Evolutionary conservation across 2,329 filamentous ascomycete genomes (phyloP), one percentile per base, ranked within the genome.

Genomic region (Apiospora arundinis): DNA sequence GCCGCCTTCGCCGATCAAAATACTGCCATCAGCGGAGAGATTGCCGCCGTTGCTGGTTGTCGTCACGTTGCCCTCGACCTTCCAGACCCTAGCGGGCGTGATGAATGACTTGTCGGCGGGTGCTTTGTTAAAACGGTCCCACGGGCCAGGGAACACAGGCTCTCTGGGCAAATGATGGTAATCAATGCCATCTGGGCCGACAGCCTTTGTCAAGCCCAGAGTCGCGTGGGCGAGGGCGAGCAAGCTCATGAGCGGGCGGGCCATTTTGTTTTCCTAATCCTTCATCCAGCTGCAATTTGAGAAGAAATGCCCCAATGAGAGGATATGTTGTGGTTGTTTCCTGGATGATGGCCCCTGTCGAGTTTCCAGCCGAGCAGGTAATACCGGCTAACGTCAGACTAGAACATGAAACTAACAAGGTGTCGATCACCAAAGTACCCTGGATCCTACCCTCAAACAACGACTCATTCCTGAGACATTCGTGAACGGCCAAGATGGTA

Each of bases 81-180:
- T 75, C 71, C 78, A 82, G 42, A 83, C 77, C 32, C 77, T 75
- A 16, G 74, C 72, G 1, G 83, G 81, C 23, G 74, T 72, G 60
- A 83, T 82, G 67, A 78, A 74, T 4, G 78, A 76, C 73, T 83
- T 81, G 70, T 81, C 77, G 42, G 73, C 71, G 11, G 82, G 80
- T 2, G 82, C 81, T 56, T 79, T 78, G 67, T 83, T 82, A 68
- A 81, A 81, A 12, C 72, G 70, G 49, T 83, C 81, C 83, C 82
- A 84, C 1, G 81, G 80, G 4, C 82, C 83, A 40, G 80, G 81
- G 52, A 82, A 84, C 7, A 82, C 70, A 0, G 82, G 78, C 40
- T 77, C 67, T 16, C 71, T 71, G 1, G 80, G 81, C 18, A 82
- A 76, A n/a, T 73, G 60, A 12, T 73, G 73, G 49, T 74, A 74